A percentile compares a stretch with the other conserved stretches of the same genome.
Conservation (phyloP, 2,329 filamentous ascomycete genomes). For the Thyridium curvatum region DNA sequence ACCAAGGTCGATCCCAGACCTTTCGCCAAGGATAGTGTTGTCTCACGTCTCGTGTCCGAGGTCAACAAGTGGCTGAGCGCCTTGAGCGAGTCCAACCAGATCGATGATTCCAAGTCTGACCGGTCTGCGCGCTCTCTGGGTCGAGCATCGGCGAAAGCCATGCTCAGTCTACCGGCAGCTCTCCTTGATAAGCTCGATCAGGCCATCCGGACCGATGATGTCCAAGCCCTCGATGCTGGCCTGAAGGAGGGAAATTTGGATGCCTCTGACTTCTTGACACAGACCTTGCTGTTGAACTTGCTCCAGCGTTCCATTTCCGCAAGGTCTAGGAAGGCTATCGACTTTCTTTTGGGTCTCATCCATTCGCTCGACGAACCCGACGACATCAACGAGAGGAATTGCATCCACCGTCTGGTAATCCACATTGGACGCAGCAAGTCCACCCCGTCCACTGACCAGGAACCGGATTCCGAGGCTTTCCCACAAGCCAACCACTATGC, state of each 20-base stretch:
- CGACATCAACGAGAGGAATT: constrained; percentile 91
- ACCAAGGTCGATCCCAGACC: constrained; percentile 85
- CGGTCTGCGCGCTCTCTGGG: constrained; percentile 72
- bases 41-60: constrained; percentile 41
- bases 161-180: constrained; percentile 62
- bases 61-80: constrained; percentile 91
- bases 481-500: constrained; percentile 45
- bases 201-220: constrained; percentile 64
- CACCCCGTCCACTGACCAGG: constrained; percentile 37
- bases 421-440: constrained; percentile 75
- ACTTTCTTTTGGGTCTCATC: constrained; percentile 62
- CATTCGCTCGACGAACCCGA: constrained; percentile 75
- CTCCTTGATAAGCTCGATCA: constrained; percentile 67
- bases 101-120: constrained; percentile 69
- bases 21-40: constrained; percentile 69
- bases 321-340: constrained; percentile 62
- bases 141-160: constrained; percentile 68
- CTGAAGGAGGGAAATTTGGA: constrained; percentile 52
- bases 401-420: constrained; percentile 86
- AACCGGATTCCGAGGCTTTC: constrained; percentile 43
- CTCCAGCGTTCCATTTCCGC: constrained; percentile 71
- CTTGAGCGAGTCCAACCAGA: constrained; percentile 69
- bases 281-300: constrained; percentile 70
- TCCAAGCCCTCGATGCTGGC: constrained; percentile 45
- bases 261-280: constrained; percentile 46